These are phyloP conservation scores for Aspergillus sp. DNA, from an alignment of 2,329 filamentous ascomycete genomes.

Conservation along the genomic window DNA sequence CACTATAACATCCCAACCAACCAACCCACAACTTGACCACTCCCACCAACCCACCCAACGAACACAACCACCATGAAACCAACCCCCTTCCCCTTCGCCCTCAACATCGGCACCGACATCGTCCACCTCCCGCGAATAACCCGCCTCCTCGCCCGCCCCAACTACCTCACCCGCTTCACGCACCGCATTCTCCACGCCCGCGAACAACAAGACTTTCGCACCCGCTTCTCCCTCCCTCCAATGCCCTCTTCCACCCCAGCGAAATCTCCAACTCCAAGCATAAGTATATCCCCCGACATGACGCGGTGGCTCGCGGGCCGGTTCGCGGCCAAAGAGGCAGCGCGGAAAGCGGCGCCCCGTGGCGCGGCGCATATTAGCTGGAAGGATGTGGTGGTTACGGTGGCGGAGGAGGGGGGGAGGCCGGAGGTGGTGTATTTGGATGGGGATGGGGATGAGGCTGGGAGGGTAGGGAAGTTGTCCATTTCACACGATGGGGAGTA, in stretches of 20 bases:
- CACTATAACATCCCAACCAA: neutral
- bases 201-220: slow-evolving; percentile 42
- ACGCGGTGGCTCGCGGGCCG: slow-evolving; percentile 51
- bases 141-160: slow-evolving; percentile 54
- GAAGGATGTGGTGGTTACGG: slow-evolving; percentile 59
- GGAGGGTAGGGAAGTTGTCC: slow-evolving; percentile 66
- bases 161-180: slow-evolving; percentile 41
- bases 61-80: slow-evolving; percentile 33
- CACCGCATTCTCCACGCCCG: slow-evolving; percentile 44
- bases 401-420: slow-evolving; percentile 29
- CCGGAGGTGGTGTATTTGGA: slow-evolving; percentile 44
- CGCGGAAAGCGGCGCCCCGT: slow-evolving; percentile 66
- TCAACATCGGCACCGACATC: slow-evolving; percentile 77
- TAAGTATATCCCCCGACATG: slow-evolving; percentile 34
- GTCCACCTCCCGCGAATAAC: slow-evolving; percentile 69
- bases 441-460: slow-evolving; percentile 12
- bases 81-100: slow-evolving; percentile 61
- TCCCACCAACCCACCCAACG: neutral
- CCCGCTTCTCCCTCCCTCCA: slow-evolving; percentile 31
- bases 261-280: no score
- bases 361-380: slow-evolving; percentile 60
- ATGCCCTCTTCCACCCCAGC: no score
- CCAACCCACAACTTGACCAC: neutral
- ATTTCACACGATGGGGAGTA: slow-evolving; percentile 89
- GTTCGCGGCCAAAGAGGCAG: slow-evolving; percentile 75